Conservation (phyloP, 139 green algal species). For the Chlamydomonas sp. region DNA sequence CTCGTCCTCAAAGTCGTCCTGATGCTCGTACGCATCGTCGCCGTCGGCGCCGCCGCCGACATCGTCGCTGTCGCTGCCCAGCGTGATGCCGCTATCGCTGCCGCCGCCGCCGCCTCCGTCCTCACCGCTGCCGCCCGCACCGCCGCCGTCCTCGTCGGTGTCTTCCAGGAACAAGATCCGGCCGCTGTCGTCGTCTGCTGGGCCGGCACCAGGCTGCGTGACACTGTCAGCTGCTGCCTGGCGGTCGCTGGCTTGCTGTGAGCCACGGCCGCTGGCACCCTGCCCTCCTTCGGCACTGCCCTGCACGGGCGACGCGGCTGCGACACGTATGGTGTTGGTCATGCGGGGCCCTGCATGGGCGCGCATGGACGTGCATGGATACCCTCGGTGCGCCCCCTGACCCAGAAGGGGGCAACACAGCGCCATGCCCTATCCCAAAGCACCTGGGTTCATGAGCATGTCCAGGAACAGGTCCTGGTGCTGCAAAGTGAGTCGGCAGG, state of each 20-base stretch:
- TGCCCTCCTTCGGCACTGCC: not conserved
- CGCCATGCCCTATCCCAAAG: too few species aligned
- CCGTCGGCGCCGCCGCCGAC: not conserved
- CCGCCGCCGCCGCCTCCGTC: not conserved
- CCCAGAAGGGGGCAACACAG: too few species aligned
- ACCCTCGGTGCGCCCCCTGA: too few species aligned
- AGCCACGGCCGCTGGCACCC: not conserved
- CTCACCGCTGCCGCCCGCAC: not conserved
- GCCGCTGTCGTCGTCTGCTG: not conserved
- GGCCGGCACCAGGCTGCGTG: not conserved
- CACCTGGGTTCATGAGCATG: not conserved
- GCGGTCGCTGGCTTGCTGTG: not conserved
- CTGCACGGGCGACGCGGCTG: not conserved
- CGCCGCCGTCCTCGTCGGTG: not conserved
- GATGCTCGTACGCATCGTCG: too few species aligned
- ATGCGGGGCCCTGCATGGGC: not conserved
- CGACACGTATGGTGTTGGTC: not conserved
- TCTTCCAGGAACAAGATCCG: not conserved
- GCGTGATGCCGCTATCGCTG: not conserved
- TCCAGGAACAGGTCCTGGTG: conserved; percentile 8
- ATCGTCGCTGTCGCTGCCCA: not conserved
- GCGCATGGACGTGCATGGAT: not conserved
- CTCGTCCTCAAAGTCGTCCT: not conserved
- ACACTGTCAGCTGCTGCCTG: not conserved
- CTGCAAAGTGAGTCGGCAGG: too few species aligned